Conservation (phyloP, 305 asterid species). For the Solanum hybrid region DNA sequence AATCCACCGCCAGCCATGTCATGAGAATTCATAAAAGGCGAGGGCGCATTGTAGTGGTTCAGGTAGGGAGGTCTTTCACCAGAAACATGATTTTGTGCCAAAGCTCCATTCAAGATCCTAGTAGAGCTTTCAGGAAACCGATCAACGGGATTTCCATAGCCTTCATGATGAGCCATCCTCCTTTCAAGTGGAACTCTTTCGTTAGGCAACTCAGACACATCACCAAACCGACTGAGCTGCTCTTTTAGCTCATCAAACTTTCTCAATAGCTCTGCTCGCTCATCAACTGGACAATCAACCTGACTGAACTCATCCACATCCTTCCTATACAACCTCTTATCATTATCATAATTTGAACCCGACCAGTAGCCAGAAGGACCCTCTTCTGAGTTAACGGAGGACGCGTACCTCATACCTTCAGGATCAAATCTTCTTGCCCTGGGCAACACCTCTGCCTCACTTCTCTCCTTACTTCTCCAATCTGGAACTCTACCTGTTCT, state of each 20-base stretch:
- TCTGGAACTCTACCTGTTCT: constrained; percentile 1
- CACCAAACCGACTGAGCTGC: constrained; percentile 48
- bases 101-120: constrained; percentile 18
- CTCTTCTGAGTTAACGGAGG: constrained; percentile 10
- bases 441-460: constrained; percentile 5
- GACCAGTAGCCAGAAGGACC: constrained; percentile 21
- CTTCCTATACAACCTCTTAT: constrained; percentile 12
- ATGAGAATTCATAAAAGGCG: constrained; percentile 32
- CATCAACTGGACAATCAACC: constrained; percentile 34
- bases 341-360: constrained; percentile 23
- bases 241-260: constrained; percentile 56
- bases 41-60: constrained; percentile 25
- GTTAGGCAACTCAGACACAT: constrained; percentile 39
- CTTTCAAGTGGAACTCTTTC: constrained; percentile 37
- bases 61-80: constrained; percentile 18
- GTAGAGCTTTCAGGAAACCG: constrained; percentile 29
- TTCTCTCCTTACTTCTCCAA: constrained; percentile 11
- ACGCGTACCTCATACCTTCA: constrained; percentile 10
- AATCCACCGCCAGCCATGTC: constrained; percentile 35
- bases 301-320: constrained; percentile 24
- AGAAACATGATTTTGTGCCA: constrained; percentile 21
- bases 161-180: constrained; percentile 39
- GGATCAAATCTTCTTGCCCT: constrained; percentile 9
- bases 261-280: constrained; percentile 53
- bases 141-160: constrained; percentile 24